Base-by-base conservation (phyloP, 2,329 filamentous ascomycete species). In the Stagonosporopsis vannaccii region DNA sequence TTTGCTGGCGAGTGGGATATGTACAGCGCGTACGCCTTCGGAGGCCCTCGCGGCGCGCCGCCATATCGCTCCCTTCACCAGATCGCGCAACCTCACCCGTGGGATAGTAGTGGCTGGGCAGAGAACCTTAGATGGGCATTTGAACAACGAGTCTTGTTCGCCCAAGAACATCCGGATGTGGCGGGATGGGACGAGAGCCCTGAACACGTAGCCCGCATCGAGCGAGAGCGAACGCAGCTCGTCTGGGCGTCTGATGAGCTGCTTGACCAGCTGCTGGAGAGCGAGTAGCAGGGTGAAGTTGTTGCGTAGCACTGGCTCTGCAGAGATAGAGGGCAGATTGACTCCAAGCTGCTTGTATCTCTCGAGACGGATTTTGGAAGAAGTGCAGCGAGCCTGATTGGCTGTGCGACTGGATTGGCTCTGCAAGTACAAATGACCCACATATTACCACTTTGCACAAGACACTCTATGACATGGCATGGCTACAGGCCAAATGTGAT, bases 41-140 rank as follows among this genome's bases (percentile, higher is more conserved):
- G 44, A 8, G 65, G 66, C 8, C 67, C 65, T 6, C 63, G 68
- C 4, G 28, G 37, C 4, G 26, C 19, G 1, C 44, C 61, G 4
- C 67, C 65, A 11, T 71, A 60, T 48, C 67, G 66, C 19, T 25
- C 43, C 19, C 63, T 69, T 1, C 42, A 61, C 19, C 51, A 51
- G 17, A 53, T 69, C 30, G 23, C 32, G 2, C 48, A 45, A 6
- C 65, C 61, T 23, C 19, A 61, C 20, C 32, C 39, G 35, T 45
- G 46, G 25, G 68, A 71, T 22, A 28, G 58, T 15, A 63, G 63
- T 33, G 56, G 42, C 13, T 72, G 67, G 65, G 66, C 67, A 1
- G 68, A 70, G 50, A 69, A 70, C 19, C 25, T 71, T 12, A 51
- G 66, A 8, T 71, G 66, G 65, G 61, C 61, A 0, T 53, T 44